Conservation (phyloP, 1,139 yeast species). For the Geotrichum citri-aurantii region DNA sequence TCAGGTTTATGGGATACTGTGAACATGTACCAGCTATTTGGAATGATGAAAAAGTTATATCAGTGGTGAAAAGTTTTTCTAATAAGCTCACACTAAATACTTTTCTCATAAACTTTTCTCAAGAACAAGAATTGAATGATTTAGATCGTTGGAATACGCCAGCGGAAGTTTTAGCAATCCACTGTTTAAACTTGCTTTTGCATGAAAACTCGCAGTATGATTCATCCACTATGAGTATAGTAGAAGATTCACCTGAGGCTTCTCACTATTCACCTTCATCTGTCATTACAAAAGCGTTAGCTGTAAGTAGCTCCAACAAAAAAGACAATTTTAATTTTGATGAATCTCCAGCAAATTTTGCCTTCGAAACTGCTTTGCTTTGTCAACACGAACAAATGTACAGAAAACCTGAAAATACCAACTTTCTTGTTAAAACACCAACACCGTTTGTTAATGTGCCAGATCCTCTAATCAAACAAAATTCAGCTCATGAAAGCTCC, state of each 20-base stretch:
- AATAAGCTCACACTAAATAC: conserved; percentile 5
- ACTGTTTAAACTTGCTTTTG: conserved; percentile 3
- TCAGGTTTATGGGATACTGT: neutral
- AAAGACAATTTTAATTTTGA: neutral
- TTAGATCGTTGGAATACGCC: neutral
- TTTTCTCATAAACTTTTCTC: neutral
- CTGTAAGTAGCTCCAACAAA: neutral
- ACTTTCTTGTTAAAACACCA: neutral
- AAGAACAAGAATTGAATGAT: conserved; percentile 10
- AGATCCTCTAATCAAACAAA: conserved; percentile 1
- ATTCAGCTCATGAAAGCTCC: neutral
- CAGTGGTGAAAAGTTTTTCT: conserved; percentile 4
- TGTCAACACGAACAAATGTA: conserved; percentile 24
- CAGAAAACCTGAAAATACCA: conserved; percentile 5
- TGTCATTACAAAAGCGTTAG: neutral
- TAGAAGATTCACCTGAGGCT: neutral
- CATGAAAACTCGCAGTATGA: neutral
- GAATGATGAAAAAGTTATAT: conserved; percentile 5
- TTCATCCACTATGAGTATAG: neutral
- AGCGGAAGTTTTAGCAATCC: conserved; percentile 5
- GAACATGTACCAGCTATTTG: conserved; percentile 9
- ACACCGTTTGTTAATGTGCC: conserved; percentile 1
- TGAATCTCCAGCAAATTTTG: neutral
- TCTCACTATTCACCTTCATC: neutral
- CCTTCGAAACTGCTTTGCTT: conserved; percentile 20